These are phyloP conservation scores for Darksidea phi DNA, from an alignment of 495 filamentous ascomycete species.

Conservation along the genomic window DNA sequence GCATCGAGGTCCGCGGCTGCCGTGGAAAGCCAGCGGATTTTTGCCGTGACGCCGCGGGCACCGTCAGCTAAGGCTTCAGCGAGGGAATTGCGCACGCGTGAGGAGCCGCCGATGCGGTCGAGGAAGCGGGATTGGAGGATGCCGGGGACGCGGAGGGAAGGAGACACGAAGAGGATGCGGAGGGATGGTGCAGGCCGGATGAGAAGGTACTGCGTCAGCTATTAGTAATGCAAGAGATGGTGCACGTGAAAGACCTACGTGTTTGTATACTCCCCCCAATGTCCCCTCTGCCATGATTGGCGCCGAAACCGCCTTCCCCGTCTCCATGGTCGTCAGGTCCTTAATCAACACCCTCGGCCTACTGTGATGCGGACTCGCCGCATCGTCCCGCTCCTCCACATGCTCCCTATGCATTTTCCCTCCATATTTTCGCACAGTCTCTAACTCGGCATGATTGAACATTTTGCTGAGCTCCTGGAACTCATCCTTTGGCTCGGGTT, in stretches of 20 bases:
- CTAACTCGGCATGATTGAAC: conserved; percentile 60
- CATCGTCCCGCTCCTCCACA: conserved; percentile 46
- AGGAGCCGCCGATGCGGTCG: conserved; percentile 57
- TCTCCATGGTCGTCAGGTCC: conserved; percentile 32
- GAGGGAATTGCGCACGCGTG: conserved; percentile 54
- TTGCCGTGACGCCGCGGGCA: conserved; percentile 56
- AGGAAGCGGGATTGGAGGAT: conserved; percentile 65
- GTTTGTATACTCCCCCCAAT: conserved; percentile 49
- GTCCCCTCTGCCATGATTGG: conserved; percentile 33
- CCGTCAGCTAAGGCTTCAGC: conserved; percentile 55
- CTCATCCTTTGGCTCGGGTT: conserved; percentile 45
- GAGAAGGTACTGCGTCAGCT: conserved; percentile 54
- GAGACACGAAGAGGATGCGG: conserved; percentile 64
- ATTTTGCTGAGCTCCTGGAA: conserved; percentile 62
- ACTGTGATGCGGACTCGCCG: conserved; percentile 40
- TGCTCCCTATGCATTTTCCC: conserved; percentile 57
- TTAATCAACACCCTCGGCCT: conserved; percentile 44
- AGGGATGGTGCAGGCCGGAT: conserved; percentile 61
- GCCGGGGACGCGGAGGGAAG: conserved; percentile 62
- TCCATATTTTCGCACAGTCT: conserved; percentile 55
- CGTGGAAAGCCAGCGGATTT: conserved; percentile 56
- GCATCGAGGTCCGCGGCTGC: conserved; percentile 38
- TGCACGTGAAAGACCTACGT: conserved; percentile 28
- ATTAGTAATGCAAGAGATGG: not conserved
- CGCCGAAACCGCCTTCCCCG: conserved; percentile 6